phyloP scores from a whole-genome alignment of 768 basidiomycete genomes.

The Obba rivulosa region DNA sequence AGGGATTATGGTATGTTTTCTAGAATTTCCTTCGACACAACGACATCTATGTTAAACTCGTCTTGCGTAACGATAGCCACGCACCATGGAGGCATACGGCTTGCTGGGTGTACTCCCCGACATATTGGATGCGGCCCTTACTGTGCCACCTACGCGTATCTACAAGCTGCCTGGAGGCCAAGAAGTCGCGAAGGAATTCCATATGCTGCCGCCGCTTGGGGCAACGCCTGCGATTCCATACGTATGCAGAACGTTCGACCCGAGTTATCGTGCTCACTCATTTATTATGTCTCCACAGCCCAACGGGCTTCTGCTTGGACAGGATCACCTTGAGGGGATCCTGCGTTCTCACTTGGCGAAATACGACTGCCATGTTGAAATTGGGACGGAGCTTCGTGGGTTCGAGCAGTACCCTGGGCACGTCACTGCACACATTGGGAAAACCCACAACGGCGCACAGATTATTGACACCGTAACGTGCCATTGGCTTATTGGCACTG shows the following conservation, averaged over 20 bases:
- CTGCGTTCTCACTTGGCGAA: conserved; percentile 25
- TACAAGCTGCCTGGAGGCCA: conserved; percentile 17
- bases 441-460: conserved; percentile 17
- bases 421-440: conserved; percentile 25
- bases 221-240: conserved; percentile 13
- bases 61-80: too few species aligned
- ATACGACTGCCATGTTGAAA: conserved; percentile 27
- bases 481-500: conserved; percentile 36
- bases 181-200: conserved; percentile 3
- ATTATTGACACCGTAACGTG: conserved; percentile 21
- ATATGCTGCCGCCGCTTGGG: not conserved
- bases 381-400: conserved; percentile 27
- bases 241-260: conserved; percentile 13
- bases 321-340: conserved; percentile 23
- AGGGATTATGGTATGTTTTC: conserved; percentile 5
- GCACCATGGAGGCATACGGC: conserved; percentile 15
- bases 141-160: conserved; percentile 3
- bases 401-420: conserved; percentile 29
- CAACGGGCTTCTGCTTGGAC: conserved; percentile 4
- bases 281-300: not conserved
- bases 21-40: not conserved
- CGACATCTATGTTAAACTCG: conserved; percentile 5
- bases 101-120: conserved; percentile 15
- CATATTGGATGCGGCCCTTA: not conserved
- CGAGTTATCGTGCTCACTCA: too few species aligned